Percentiles rank a stretch among this genome's conserved stretches.
Evolutionary conservation across 2,329 filamentous ascomycete genomes (phyloP).

Genomic region (Apiospora arundinis): DNA sequence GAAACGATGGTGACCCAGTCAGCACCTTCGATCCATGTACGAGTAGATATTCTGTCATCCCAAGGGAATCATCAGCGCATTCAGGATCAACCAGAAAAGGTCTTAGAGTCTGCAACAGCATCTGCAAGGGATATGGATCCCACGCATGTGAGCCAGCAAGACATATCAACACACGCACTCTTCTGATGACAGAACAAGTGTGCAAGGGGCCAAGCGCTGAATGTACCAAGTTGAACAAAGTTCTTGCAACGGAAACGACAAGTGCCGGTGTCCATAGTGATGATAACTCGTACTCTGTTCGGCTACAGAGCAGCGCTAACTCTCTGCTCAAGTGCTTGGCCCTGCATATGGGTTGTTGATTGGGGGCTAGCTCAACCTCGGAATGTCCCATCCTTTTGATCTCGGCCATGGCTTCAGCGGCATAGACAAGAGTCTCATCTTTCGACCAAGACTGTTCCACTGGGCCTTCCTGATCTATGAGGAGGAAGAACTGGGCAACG

Average conservation of each 20-base stretch:
- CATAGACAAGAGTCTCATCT: conserved; percentile 62
- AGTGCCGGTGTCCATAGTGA: conserved; percentile 78
- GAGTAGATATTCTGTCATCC: conserved; percentile 85
- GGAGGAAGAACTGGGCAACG: conserved; percentile 75
- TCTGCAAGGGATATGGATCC: conserved; percentile 83
- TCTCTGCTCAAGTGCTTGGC: conserved; percentile 78
- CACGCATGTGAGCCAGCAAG: conserved; percentile 77
- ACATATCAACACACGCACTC: conserved; percentile 80
- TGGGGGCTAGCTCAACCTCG: conserved; percentile 68
- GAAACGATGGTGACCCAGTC: conserved; percentile 70
- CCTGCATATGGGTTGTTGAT: conserved; percentile 87
- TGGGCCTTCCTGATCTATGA: conserved; percentile 78
- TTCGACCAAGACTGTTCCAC: conserved; percentile 72
- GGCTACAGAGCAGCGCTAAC: conserved; percentile 77
- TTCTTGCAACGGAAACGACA: conserved; percentile 76
- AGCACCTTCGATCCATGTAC: conserved; percentile 71
- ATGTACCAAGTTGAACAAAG: conserved; percentile 81
- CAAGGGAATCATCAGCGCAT: conserved; percentile 89
- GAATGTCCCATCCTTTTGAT: conserved; percentile 77
- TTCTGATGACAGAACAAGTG: conserved; percentile 84
- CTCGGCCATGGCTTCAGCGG: conserved; percentile 67
- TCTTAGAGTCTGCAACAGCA: conserved; percentile 82
- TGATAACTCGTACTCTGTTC: conserved; percentile 68
- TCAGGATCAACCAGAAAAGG: conserved; percentile 82
- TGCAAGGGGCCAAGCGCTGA: conserved; percentile 85